Percentiles rank a stretch among this genome's conserved stretches.
These are phyloP conservation scores for Rhizophagus prolifer DNA, from an alignment of 192 early-diverging fungal species.

Conservation along the genomic window DNA sequence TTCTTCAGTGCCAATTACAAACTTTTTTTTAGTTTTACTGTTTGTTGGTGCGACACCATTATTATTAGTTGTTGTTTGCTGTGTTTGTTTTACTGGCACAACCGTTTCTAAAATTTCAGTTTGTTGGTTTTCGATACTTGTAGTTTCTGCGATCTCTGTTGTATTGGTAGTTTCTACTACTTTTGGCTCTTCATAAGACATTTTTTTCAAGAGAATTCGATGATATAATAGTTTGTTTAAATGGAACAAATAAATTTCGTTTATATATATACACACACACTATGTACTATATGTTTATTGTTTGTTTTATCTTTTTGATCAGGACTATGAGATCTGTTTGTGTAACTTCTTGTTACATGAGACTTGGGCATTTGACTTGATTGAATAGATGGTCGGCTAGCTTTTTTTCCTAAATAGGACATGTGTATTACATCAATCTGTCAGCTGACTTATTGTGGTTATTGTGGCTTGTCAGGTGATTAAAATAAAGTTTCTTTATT, in stretches of 20 bases:
- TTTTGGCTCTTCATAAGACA: not conserved
- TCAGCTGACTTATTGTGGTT: no score
- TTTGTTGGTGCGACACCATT: not conserved
- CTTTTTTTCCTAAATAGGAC: no score
- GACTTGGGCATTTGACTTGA: not conserved
- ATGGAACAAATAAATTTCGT: no score
- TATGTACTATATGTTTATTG: not conserved
- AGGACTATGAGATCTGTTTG: no score
- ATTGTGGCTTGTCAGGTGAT: no score
- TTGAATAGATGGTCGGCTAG: no score
- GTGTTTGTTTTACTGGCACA: not conserved
- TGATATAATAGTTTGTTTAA: not conserved
- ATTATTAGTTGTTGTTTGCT: not conserved
- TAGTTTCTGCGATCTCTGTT: not conserved
- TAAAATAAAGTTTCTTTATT: no score
- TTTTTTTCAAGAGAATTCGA: not conserved
- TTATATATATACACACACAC: not conserved
- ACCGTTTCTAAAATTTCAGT: not conserved
- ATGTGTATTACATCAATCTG: no score
- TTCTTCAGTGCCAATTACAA: constrained; percentile 9
- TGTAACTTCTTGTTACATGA: not conserved
- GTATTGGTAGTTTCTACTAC: not conserved
- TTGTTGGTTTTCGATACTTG: not conserved
- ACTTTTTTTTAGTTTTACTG: not conserved
- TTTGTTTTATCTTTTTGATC: not conserved